phyloP scores from a whole-genome alignment of 352 stramenopile species.

The Phytophthora multivora region DNA sequence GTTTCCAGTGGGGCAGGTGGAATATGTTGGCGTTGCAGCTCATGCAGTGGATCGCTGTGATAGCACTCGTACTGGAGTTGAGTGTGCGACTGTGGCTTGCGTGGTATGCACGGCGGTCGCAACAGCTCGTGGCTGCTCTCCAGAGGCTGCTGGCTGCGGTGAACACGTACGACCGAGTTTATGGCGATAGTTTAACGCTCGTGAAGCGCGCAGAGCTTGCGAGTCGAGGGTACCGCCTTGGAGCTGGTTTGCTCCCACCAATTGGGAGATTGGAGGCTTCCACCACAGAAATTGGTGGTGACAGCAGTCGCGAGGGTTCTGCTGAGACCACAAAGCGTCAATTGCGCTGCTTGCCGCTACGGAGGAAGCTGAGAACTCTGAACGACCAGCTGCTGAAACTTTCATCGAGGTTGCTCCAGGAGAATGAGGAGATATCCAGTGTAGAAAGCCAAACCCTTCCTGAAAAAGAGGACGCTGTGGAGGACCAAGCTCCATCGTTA shows the following conservation, averaged over 20 bases:
- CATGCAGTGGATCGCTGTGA: constrained; percentile 1
- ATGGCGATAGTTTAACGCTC: constrained; percentile 39
- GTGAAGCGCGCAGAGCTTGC: constrained; percentile 69
- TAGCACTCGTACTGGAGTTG: constrained; percentile 16
- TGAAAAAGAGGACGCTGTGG: neutral
- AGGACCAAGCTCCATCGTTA: constrained; percentile 49
- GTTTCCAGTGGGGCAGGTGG: neutral
- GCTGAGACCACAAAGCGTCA: constrained; percentile 8
- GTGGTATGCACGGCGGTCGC: constrained; percentile 15
- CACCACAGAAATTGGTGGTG: neutral
- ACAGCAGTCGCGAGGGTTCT: neutral
- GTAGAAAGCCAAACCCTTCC: neutral
- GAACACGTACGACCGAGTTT: constrained; percentile 31
- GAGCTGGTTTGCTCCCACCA: constrained; percentile 46
- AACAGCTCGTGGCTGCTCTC: constrained; percentile 12
- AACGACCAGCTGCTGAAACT: constrained; percentile 49
- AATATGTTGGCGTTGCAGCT: neutral
- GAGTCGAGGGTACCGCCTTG: constrained; percentile 56
- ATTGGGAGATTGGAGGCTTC: constrained; percentile 53
- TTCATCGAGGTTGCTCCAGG: constrained; percentile 1
- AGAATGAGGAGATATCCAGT: neutral
- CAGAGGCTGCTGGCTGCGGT: constrained; percentile 8
- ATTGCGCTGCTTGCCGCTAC: constrained; percentile 47
- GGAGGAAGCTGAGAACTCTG: constrained; percentile 41
- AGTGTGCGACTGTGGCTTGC: constrained; percentile 17